phyloP scores from a whole-genome alignment of 441 rosid genomes.

The Populus hybrid region DNA sequence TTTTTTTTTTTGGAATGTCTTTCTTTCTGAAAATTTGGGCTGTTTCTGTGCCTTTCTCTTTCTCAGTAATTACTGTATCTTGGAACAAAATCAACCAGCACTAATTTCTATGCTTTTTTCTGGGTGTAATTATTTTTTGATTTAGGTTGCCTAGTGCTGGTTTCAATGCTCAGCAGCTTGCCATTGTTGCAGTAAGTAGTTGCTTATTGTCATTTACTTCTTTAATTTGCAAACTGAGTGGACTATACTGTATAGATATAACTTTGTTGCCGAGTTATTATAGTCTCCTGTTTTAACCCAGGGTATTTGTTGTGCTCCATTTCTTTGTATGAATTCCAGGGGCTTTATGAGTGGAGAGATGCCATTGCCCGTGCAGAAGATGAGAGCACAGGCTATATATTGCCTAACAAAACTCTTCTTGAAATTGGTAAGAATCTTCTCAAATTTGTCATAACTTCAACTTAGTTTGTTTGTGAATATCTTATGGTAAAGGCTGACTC shows the following conservation, averaged over 20 bases:
- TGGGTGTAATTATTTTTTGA: slow-evolving; percentile 8
- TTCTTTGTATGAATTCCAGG: slow-evolving; percentile 39
- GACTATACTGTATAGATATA: neutral
- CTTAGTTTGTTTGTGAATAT: slow-evolving; percentile 1
- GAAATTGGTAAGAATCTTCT: slow-evolving; percentile 52
- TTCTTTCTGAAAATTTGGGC: neutral
- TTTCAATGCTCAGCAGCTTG: slow-evolving; percentile 75
- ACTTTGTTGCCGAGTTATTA: neutral
- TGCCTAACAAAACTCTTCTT: slow-evolving; percentile 83
- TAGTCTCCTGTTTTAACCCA: neutral
- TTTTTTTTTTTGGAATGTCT: neutral
- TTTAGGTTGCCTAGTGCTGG: slow-evolving; percentile 66
- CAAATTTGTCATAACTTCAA: neutral
- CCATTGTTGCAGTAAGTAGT: slow-evolving; percentile 69
- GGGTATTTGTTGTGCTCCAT: neutral
- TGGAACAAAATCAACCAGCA: neutral
- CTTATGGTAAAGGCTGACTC: slow-evolving; percentile 17
- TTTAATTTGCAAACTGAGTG: neutral
- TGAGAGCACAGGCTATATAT: slow-evolving; percentile 89
- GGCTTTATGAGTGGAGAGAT: slow-evolving; percentile 88
- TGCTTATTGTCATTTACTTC: slow-evolving; percentile 14
- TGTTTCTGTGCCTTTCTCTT: neutral
- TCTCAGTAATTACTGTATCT: neutral
- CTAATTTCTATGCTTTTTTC: neutral
- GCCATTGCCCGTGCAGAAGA: slow-evolving; percentile 76